phyloP scores from a whole-genome alignment of 257 asterid species.

The Nicotiana benthamiana region DNA sequence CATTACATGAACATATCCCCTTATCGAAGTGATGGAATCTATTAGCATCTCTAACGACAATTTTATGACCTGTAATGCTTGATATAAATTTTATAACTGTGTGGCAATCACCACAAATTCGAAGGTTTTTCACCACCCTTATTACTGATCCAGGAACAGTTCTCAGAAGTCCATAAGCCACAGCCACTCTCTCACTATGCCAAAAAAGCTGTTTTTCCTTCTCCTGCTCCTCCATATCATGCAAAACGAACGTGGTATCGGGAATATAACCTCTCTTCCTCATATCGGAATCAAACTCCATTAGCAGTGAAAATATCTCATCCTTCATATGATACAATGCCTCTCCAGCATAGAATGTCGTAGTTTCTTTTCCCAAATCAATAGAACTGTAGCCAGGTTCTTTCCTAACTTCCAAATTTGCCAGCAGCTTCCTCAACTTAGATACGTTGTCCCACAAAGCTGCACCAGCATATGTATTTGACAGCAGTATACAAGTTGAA shows the following conservation, averaged over 20 bases:
- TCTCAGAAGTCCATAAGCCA: conserved; percentile 69
- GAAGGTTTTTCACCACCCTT: conserved; percentile 58
- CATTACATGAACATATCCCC: conserved; percentile 55
- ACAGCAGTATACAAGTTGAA: conserved; percentile 56
- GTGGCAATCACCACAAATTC: conserved; percentile 70
- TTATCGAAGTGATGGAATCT: conserved; percentile 65
- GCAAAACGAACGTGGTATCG: conserved; percentile 51
- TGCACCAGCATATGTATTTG: conserved; percentile 52
- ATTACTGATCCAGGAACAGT: conserved; percentile 39
- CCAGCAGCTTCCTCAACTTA: conserved; percentile 45
- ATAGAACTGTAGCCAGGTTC: conserved; percentile 71
- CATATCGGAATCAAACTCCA: conserved; percentile 57
- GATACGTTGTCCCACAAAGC: conserved; percentile 62
- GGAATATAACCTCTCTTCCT: conserved; percentile 70
- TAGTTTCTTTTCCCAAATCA: conserved; percentile 51
- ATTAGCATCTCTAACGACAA: conserved; percentile 61
- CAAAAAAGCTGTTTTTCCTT: conserved; percentile 78
- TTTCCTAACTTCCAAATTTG: conserved; percentile 36
- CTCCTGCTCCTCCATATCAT: conserved; percentile 63
- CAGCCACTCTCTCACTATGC: conserved; percentile 79
- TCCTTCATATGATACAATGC: conserved; percentile 41
- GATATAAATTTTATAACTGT: conserved; percentile 44
- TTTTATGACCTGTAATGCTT: conserved; percentile 34
- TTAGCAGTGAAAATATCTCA: conserved; percentile 35
- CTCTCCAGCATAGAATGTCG: conserved; percentile 70